A percentile compares a stretch with the other conserved stretches of the same genome.
phyloP scores from a whole-genome alignment of 331 rosid species.

The Malus hybrid region DNA sequence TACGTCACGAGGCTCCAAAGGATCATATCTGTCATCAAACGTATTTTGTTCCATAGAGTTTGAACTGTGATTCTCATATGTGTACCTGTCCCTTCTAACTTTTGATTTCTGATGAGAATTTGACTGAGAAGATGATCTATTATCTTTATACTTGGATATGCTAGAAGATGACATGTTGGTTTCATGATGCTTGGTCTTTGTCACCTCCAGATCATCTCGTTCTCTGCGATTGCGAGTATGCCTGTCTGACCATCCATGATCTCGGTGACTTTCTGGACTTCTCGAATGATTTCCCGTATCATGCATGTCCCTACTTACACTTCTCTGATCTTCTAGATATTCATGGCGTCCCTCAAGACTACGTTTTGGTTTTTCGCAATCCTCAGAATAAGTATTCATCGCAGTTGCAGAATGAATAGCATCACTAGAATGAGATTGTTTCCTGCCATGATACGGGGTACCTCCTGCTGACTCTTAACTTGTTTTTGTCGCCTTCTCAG shows the following conservation, averaged over 20 bases:
- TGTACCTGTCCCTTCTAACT: conserved; percentile 25
- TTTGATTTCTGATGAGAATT: conserved; percentile 27
- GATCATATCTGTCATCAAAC: conserved; percentile 64
- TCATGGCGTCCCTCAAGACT: conserved; percentile 21
- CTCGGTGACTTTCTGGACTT: conserved; percentile 43
- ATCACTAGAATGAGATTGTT: conserved; percentile 22
- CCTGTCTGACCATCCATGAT: conserved; percentile 29
- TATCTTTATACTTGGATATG: conserved; percentile 13
- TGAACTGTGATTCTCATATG: conserved; percentile 26
- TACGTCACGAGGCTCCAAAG: conserved; percentile 40
- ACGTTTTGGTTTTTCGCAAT: conserved; percentile 26
- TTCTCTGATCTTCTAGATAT: conserved; percentile 27
- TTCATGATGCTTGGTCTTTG: conserved; percentile 18
- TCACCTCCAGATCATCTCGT: conserved; percentile 26
- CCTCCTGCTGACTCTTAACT: conserved; percentile 21
- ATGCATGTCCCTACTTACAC: conserved; percentile 16
- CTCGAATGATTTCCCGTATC: conserved; percentile 28
- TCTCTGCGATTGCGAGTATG: conserved; percentile 23
- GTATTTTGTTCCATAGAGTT: conserved; percentile 21
- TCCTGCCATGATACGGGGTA: conserved; percentile 27
- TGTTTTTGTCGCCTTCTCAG: conserved; percentile 25
- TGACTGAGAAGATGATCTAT: conserved; percentile 22
- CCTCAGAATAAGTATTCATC: conserved; percentile 20
- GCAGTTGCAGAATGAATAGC: conserved; percentile 17
- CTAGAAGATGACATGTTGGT: conserved; percentile 14